These are phyloP conservation scores for Aureoboletus auriporus DNA, from an alignment of 768 basidiomycete species.

Conservation along the genomic window DNA sequence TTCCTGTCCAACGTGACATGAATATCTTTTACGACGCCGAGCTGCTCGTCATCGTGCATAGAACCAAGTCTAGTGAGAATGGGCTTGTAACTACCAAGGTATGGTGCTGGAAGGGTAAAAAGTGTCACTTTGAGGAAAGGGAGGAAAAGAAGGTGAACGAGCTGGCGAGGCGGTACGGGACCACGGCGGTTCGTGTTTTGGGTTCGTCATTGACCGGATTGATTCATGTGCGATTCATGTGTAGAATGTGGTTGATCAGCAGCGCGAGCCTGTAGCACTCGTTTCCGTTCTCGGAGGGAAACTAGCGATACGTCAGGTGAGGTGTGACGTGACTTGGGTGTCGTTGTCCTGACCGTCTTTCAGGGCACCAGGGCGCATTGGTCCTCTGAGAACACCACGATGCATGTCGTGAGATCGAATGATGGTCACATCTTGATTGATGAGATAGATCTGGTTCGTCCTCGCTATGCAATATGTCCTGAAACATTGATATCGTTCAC, in stretches of 20 bases:
- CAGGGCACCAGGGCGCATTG: slow-evolving; percentile 73
- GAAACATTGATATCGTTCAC: slow-evolving; percentile 4
- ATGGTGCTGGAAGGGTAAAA: slow-evolving; percentile 75
- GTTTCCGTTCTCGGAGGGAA: slow-evolving; percentile 63
- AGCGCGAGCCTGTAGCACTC: slow-evolving; percentile 60
- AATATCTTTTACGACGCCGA: slow-evolving; percentile 74
- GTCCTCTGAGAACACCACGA: slow-evolving; percentile 75
- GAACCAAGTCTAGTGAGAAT: slow-evolving; percentile 59
- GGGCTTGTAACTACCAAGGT: slow-evolving; percentile 66
- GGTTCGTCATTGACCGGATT: not conserved
- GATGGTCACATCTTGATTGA: slow-evolving; percentile 58
- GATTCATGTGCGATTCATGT: not conserved
- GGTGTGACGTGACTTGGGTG: slow-evolving; percentile 4
- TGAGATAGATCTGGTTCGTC: slow-evolving; percentile 63
- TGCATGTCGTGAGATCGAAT: slow-evolving; percentile 65
- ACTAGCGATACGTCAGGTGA: slow-evolving; percentile 73
- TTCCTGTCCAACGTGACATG: slow-evolving; percentile 40
- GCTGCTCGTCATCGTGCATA: slow-evolving; percentile 62
- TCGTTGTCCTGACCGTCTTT: slow-evolving; percentile 4
- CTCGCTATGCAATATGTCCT: not conserved
- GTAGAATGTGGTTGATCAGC: slow-evolving; percentile 48
- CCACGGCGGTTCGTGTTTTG: slow-evolving; percentile 47
- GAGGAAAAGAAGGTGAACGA: slow-evolving; percentile 69
- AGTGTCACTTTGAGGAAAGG: slow-evolving; percentile 46
- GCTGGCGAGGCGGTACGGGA: slow-evolving; percentile 70